These are phyloP conservation scores for Dendrobium huoshanense DNA, from an alignment of 106 monocot species.

Conservation along the genomic window DNA sequence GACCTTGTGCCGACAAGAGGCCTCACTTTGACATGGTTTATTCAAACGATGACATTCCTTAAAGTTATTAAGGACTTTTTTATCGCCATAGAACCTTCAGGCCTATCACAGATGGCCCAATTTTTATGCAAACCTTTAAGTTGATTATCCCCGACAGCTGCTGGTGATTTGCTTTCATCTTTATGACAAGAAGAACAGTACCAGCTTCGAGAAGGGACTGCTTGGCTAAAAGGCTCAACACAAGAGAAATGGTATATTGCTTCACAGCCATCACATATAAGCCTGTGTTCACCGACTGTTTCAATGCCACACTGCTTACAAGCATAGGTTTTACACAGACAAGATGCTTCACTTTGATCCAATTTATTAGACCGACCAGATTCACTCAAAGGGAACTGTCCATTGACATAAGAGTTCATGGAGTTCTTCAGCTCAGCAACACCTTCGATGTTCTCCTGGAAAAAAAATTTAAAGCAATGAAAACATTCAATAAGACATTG, in stretches of 20 bases:
- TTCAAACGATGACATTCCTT: neutral
- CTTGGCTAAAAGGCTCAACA: slow-evolving; percentile 24
- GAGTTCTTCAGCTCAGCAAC: slow-evolving; percentile 31
- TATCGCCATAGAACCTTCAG: neutral
- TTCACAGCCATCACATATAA: slow-evolving; percentile 76
- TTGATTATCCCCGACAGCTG: neutral
- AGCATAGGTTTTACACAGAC: slow-evolving; percentile 26
- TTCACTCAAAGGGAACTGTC: slow-evolving; percentile 35
- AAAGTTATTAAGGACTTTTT: neutral
- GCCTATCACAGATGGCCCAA: slow-evolving; percentile 18
- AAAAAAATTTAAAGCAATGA: neutral
- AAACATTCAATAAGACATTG: neutral
- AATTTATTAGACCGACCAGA: slow-evolving; percentile 45
- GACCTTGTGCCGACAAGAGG: slow-evolving; percentile 33
- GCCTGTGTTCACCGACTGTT: slow-evolving; percentile 28
- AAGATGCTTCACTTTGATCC: slow-evolving; percentile 47
- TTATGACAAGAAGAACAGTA: slow-evolving; percentile 37
- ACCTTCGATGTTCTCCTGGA: slow-evolving; percentile 19
- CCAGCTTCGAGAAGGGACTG: slow-evolving; percentile 38
- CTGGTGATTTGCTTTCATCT: slow-evolving; percentile 16
- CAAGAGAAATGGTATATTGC: slow-evolving; percentile 67
- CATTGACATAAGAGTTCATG: slow-evolving; percentile 28
- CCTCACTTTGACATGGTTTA: slow-evolving; percentile 12
- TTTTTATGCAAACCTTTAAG: slow-evolving; percentile 24
- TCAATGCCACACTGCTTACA: slow-evolving; percentile 63